Evolutionary conservation across 805 yeast species (phyloP), one percentile per base, ranked within the genome.

Genomic region (Scheffersomyces ergatensis): DNA sequence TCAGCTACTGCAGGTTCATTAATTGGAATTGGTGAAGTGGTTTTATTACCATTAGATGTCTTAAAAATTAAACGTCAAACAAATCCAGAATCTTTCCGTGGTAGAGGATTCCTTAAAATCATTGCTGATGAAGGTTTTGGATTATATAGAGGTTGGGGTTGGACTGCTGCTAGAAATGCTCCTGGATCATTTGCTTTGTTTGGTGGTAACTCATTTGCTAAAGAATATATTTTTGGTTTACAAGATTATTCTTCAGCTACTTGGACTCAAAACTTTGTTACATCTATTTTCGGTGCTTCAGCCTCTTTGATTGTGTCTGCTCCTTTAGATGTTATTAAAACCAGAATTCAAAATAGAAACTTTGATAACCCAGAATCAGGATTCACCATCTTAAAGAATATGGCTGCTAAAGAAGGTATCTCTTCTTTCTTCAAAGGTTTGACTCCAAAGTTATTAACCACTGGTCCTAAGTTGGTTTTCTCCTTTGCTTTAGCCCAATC

Each of bases 111-210:
- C 70, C 46, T 90, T 51, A 85, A 78, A 66, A 88, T 93, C 57
- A 62, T 93, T 45, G 59, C 74, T 41, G 99, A 93, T 61, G 99
- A 93, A 70, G 98, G 99, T 15, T 76, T 89, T 44, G 89, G 93
- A 18, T 75, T 93, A 53, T 93, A 93, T 73, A 78, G 97, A 63
- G 99, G 99, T 51, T 90, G 97, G 96, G 98, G 97, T 44, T 93
- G 99, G 99, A 93, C 99, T 45, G 95, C 95, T 53, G 99, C 99
- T 33, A 85, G 99, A 79, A 93, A 93, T 63, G 97, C 98, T 2
- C 99, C 99, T 29, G 99, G 99, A 45, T 89, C 97, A 2, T 93
- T 93, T 60, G 96, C 98, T 14, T 74, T 93, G 43, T 93, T 93
- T 54, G 99, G 99, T 53, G 99, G 98, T 70, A 89, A 92, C 60